These are phyloP conservation scores for Iris pallida DNA, from an alignment of 116 monocot species.

Conservation along the genomic window DNA sequence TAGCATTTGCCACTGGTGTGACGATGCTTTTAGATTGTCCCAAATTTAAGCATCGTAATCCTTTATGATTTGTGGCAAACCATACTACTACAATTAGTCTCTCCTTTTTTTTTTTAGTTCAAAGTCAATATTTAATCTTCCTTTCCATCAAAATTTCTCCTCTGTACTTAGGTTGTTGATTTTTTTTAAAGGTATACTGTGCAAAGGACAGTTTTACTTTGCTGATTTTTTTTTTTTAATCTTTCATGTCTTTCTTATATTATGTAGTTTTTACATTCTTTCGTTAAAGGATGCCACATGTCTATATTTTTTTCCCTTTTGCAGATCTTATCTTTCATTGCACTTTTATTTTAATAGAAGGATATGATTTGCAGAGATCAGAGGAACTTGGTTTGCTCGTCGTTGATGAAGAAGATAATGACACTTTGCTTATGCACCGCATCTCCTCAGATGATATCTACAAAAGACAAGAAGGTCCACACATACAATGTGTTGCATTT, in stretches of 20 bases:
- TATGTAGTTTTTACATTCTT: background rate
- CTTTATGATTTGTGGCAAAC: too few relatives aligned
- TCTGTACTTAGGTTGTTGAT: background rate
- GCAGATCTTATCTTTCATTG: background rate
- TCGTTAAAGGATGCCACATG: background rate
- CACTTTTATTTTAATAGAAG: conserved; percentile 2
- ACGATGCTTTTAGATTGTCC: too few relatives aligned
- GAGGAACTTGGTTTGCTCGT: conserved; percentile 68
- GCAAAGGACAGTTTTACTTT: too few relatives aligned
- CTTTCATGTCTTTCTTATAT: background rate
- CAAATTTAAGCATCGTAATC: too few relatives aligned
- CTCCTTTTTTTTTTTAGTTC: too few relatives aligned
- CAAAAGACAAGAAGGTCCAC: conserved; percentile 64
- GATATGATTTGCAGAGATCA: conserved; percentile 33
- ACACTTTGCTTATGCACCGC: conserved; percentile 56
- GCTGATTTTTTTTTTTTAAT: background rate
- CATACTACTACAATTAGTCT: too few relatives aligned
- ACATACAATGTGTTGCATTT: conserved; percentile 4
- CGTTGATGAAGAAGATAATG: conserved; percentile 66
- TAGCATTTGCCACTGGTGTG: background rate
- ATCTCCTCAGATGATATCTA: conserved; percentile 62
- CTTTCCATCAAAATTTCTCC: background rate
- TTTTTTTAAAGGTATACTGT: background rate
- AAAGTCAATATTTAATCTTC: too few relatives aligned
- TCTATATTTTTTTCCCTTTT: background rate